phyloP scores from a whole-genome alignment of 2,329 filamentous ascomycete genomes.

The Claviceps purpurea region DNA sequence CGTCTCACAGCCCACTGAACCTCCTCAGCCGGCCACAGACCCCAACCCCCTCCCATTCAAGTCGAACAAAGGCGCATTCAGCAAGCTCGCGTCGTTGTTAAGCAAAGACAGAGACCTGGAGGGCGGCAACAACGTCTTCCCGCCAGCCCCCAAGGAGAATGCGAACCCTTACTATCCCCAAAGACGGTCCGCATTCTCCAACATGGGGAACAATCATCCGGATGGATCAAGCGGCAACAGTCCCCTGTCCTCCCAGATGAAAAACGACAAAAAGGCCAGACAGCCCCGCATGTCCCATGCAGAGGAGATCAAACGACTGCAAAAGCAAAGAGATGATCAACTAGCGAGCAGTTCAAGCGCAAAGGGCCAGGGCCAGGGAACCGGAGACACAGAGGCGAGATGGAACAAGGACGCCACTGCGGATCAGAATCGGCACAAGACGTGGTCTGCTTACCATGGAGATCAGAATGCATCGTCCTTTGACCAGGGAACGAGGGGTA shows the following conservation, averaged over 20 bases:
- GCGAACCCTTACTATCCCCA: conserved; percentile 18
- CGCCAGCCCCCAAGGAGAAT: conserved; percentile 5
- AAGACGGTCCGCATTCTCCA: conserved; percentile 11
- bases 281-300: background rate
- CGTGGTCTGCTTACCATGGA: background rate
- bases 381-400: background rate
- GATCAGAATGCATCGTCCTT: background rate
- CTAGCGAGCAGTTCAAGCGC: background rate
- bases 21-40: background rate
- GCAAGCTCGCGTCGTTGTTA: conserved; percentile 5
- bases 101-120: conserved; percentile 12
- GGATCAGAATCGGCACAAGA: background rate
- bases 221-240: conserved; percentile 1
- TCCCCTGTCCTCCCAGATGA: background rate
- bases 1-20: background rate
- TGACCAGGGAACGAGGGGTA: background rate
- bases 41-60: background rate
- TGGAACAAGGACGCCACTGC: background rate
- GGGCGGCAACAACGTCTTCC: conserved; percentile 19
- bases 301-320: no score
- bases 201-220: conserved; percentile 6
- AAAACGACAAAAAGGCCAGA: conserved; percentile 2
- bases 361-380: background rate
- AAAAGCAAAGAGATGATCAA: background rate
- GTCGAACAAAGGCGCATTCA: conserved; percentile 8